Conservation (phyloP, 805 yeast genomes). For the Lachancea cidri region DNA sequence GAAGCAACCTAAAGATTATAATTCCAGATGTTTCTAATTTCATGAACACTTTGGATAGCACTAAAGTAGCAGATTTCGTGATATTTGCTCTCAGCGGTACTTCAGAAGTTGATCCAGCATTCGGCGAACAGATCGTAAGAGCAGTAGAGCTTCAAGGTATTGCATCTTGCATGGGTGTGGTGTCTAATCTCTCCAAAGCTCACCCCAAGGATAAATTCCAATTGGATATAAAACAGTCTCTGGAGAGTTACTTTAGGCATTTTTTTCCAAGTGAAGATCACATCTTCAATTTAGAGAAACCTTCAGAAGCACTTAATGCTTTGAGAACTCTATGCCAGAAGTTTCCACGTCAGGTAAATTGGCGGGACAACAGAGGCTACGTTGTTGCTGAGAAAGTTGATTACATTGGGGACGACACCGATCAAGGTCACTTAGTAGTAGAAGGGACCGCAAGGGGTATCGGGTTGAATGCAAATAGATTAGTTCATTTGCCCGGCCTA, state of each 20-base stretch:
- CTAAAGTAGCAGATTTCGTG: constrained; percentile 84
- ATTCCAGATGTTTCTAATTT: constrained; percentile 68
- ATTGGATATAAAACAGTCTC: constrained; percentile 57
- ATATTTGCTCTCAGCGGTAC: constrained; percentile 85
- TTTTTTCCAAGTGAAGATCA: constrained; percentile 79
- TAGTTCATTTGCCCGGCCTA: constrained; percentile 80
- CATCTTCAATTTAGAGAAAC: constrained; percentile 62
- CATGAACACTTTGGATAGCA: constrained; percentile 72
- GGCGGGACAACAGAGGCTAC: constrained; percentile 95
- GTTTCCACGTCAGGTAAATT: constrained; percentile 74
- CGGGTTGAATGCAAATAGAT: constrained; percentile 71
- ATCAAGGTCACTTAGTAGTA: constrained; percentile 45
- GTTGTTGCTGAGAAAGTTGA: constrained; percentile 63
- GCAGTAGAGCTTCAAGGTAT: constrained; percentile 91
- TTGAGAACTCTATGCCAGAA: constrained; percentile 77
- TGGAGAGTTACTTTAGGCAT: constrained; percentile 62
- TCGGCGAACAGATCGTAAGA: constrained; percentile 87
- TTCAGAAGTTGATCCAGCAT: constrained; percentile 69
- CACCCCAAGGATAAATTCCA: constrained; percentile 76
- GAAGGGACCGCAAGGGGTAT: constrained; percentile 85
- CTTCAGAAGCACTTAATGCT: constrained; percentile 66
- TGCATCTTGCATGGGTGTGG: constrained; percentile 71
- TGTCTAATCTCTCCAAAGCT: constrained; percentile 62
- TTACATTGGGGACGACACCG: constrained; percentile 22
- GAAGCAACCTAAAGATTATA: constrained; percentile 64